Percentiles rank a stretch among this genome's conserved stretches.
phyloP scores from a whole-genome alignment of 2,329 filamentous ascomycete genomes.

The Aspergillus transmontanensis region DNA sequence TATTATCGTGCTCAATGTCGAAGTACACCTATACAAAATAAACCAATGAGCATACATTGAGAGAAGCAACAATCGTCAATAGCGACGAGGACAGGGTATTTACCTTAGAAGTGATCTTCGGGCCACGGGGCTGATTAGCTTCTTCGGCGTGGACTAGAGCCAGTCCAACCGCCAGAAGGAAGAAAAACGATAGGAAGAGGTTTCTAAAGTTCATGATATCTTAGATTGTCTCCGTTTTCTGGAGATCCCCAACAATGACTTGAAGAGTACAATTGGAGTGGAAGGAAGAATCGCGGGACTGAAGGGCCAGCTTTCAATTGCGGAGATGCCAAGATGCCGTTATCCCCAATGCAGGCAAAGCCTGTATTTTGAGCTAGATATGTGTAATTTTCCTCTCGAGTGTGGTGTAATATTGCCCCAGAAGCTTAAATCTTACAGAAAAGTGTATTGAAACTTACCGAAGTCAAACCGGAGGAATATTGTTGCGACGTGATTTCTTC shows the following conservation, averaged over 20 bases:
- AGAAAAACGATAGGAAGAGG: conserved; percentile 64
- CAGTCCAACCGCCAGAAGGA: conserved; percentile 74
- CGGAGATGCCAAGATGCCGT: conserved; percentile 21
- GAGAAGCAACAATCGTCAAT: background rate
- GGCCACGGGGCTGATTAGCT: conserved; percentile 65
- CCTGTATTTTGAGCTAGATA: background rate
- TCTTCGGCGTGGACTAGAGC: conserved; percentile 71
- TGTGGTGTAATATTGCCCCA: background rate
- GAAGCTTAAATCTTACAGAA: background rate
- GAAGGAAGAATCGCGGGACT: conserved; percentile 14
- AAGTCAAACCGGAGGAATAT: conserved; percentile 32
- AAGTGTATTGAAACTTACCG: conserved; percentile 15
- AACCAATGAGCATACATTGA: conserved; percentile 14
- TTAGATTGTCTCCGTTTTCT: conserved; percentile 3
- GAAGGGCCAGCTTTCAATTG: conserved; percentile 42
- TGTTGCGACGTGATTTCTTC: conserved; percentile 39
- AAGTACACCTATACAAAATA: conserved; percentile 58
- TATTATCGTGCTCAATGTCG: conserved; percentile 65
- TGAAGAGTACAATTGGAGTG: conserved; percentile 17
- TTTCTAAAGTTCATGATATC: conserved; percentile 39
- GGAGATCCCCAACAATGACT: conserved; percentile 19
- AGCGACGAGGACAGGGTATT: conserved; percentile 3
- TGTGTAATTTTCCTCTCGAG: conserved; percentile 15
- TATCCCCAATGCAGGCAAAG: conserved; percentile 12
- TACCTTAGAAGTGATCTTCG: conserved; percentile 93